These are phyloP conservation scores for Pneumocystis jirovecii DNA, from an alignment of 1,139 yeast species.

Conservation along the genomic window DNA sequence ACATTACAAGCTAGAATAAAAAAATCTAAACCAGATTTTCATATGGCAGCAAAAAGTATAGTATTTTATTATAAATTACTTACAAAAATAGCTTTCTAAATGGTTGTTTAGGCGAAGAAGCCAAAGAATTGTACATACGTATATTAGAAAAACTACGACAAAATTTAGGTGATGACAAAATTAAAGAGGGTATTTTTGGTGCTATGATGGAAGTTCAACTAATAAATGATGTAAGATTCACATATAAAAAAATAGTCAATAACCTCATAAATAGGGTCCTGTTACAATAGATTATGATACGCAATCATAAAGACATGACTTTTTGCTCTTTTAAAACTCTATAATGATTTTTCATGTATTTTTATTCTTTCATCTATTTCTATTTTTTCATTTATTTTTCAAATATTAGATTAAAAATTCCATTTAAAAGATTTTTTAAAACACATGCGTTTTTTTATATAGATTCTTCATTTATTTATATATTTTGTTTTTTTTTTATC, in stretches of 20 bases:
- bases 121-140: slow-evolving; percentile 48
- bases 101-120: slow-evolving; percentile 26
- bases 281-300: slow-evolving; percentile 8
- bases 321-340: not conserved
- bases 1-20: slow-evolving; percentile 48
- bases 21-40: slow-evolving; percentile 17
- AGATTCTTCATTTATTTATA: not conserved
- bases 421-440: slow-evolving; percentile 22
- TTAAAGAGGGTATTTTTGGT: slow-evolving; percentile 81
- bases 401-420: slow-evolving; percentile 31
- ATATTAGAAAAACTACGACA: slow-evolving; percentile 37
- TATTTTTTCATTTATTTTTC: not conserved
- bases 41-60: slow-evolving; percentile 18
- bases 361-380: not conserved
- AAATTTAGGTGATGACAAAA: slow-evolving; percentile 43
- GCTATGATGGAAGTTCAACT: slow-evolving; percentile 92
- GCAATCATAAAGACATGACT: not conserved
- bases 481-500: not conserved
- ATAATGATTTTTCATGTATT: not conserved
- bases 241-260: slow-evolving; percentile 21
- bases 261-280: slow-evolving; percentile 57
- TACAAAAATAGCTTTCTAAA: not conserved
- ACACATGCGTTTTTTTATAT: not conserved
- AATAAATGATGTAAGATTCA: slow-evolving; percentile 56
- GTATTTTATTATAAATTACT: not conserved